Evolutionary conservation across 2,329 filamentous ascomycete genomes (phyloP).

Genomic region (Talaromyces islandicus): DNA sequence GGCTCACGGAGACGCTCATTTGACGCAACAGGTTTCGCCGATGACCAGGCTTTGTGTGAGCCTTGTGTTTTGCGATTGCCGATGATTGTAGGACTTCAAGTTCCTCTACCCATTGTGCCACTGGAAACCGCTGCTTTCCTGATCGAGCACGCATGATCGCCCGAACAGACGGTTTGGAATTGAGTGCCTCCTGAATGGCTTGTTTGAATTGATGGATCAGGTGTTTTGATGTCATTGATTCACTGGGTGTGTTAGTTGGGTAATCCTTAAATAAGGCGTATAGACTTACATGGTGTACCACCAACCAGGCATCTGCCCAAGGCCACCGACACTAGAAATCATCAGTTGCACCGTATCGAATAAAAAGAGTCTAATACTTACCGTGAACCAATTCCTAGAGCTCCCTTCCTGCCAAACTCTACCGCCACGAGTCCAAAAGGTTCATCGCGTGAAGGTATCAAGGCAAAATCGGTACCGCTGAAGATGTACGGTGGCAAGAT

Average conservation of each 20-base stretch:
- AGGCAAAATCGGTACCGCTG: slow-evolving; percentile 57
- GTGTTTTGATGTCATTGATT: slow-evolving; percentile 54
- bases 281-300: slow-evolving; percentile 51
- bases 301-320: slow-evolving; percentile 60
- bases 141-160: slow-evolving; percentile 56
- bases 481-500: slow-evolving; percentile 57
- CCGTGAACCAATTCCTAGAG: slow-evolving; percentile 50
- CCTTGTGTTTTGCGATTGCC: slow-evolving; percentile 48
- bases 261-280: neutral
- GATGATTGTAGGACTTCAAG: slow-evolving; percentile 52
- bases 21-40: neutral
- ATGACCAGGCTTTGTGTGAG: slow-evolving; percentile 21
- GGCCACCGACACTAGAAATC: slow-evolving; percentile 45
- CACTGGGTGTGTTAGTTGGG: slow-evolving; percentile 19
- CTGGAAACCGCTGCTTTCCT: slow-evolving; percentile 56
- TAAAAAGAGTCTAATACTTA: neutral
- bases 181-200: slow-evolving; percentile 51
- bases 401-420: slow-evolving; percentile 59
- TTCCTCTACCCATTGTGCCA: slow-evolving; percentile 56
- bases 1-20: neutral
- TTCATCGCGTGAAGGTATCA: slow-evolving; percentile 61
- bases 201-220: slow-evolving; percentile 55
- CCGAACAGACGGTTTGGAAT: slow-evolving; percentile 46
- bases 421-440: slow-evolving; percentile 61
- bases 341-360: neutral